These are phyloP conservation scores for Plasmodium inui DNA, from an alignment of 169 alveolate species.

Conservation along the genomic window DNA sequence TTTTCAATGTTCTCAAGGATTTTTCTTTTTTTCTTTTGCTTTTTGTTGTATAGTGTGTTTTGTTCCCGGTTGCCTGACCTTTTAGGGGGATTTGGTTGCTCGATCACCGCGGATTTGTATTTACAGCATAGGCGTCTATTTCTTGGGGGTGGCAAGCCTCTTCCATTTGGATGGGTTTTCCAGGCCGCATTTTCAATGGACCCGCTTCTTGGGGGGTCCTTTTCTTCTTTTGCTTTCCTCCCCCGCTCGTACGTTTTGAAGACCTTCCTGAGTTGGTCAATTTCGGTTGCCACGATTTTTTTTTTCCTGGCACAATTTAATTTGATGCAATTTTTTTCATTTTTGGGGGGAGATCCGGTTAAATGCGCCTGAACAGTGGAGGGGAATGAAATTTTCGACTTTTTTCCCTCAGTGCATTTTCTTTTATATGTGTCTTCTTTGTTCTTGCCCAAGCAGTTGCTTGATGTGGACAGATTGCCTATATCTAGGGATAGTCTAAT, in stretches of 20 bases:
- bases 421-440: neutral
- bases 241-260: constrained; percentile 4
- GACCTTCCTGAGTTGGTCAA: neutral
- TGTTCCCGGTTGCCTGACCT: neutral
- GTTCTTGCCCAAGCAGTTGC: neutral
- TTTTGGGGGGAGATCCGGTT: neutral
- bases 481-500: constrained; percentile 11
- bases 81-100: neutral
- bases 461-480: neutral
- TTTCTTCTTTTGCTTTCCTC: neutral
- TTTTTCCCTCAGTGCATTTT: neutral
- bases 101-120: neutral
- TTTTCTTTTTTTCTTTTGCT: constrained; percentile 12
- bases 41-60: neutral
- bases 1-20: constrained; percentile 61
- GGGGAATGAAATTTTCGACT: neutral
- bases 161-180: neutral
- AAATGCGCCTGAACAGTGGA: neutral
- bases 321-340: constrained; percentile 9
- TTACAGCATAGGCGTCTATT: neutral
- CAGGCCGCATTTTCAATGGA: neutral
- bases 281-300: neutral
- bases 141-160: neutral
- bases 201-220: neutral
- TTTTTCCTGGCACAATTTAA: constrained; percentile 6